Evolutionary conservation across 2,329 filamentous ascomycete genomes (phyloP), one percentile per base, ranked within the genome.

Genomic region (Calonectria hawksworthii): DNA sequence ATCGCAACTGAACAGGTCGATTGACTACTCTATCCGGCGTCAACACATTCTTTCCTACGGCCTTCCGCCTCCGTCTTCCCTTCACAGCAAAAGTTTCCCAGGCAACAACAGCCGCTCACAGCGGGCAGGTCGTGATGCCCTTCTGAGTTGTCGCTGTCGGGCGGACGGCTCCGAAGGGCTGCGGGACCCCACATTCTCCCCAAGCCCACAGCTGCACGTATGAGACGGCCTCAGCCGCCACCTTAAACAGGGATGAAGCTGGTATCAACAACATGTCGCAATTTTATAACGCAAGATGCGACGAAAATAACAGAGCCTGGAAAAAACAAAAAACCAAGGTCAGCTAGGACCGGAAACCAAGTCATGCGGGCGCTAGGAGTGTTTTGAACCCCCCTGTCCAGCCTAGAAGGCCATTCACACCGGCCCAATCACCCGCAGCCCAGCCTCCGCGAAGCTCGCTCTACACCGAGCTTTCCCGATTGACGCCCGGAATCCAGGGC

Each of bases 181-280:
- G 56, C 56, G 56, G 56, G 56, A 63, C 56, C 56, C 56, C 56
- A 63, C 56, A 63, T 63, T 63, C 36, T 28, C 56, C 56, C 56
- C 56, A 28, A 63, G 56, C 26, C 56, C 56, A 63, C 56, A 41
- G 1, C 36, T 41, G 56, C 16, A 34, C 56, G 34, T 63, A 26
- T 63, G 56, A 63, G 56, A 63, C 56, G 56, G 56, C 56, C 56
- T 63, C 56, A 63, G 56, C 56, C 56, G 56, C 56, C 56, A 63
- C 56, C 34, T 11, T 36, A 26, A 26, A 63, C 56, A 63, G 36
- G 56, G 56, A 63, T 63, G 56, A 63, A 63, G 56, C 56, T 63
- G 38, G 56, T 38, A 18, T 36, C 14, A 38, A 28, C 56, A 26
- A 63, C 23, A 63, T 18, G 56, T 30, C 36, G 34, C 56, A 63